Evolutionary conservation across 805 yeast species (phyloP).

Genomic region (Metschnikowia lochheadii): DNA sequence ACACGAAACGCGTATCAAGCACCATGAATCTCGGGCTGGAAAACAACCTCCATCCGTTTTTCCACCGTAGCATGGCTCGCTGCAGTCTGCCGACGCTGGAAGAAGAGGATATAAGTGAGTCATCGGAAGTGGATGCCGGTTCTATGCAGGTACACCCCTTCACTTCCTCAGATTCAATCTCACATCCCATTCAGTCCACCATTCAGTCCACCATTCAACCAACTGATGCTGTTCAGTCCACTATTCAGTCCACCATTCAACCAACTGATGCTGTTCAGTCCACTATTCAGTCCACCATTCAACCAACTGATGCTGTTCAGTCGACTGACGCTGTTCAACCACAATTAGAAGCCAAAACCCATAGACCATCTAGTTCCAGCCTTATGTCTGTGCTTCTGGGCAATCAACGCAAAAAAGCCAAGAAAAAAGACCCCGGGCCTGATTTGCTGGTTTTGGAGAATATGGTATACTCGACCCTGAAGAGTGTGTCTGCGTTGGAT

Average conservation of each 20-base stretch:
- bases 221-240: too few species aligned
- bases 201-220: too few species aligned
- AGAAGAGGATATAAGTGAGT: background rate
- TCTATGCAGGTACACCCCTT: too few species aligned
- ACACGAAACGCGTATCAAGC: background rate
- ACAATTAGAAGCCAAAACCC: too few species aligned
- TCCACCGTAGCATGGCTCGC: background rate
- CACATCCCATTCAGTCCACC: too few species aligned
- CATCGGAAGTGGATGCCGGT: too few species aligned
- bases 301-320: too few species aligned
- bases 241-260: too few species aligned
- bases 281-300: too few species aligned
- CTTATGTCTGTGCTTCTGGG: slow-evolving; percentile 18
- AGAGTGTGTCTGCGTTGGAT: slow-evolving; percentile 10
- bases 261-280: too few species aligned
- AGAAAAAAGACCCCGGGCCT: background rate
- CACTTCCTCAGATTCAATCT: too few species aligned
- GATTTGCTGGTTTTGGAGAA: slow-evolving; percentile 9
- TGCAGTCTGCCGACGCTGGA: background rate
- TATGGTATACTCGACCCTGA: slow-evolving; percentile 10
- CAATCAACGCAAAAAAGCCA: slow-evolving; percentile 10
- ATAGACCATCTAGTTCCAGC: background rate
- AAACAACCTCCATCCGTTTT: slow-evolving; percentile 1
- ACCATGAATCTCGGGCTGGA: slow-evolving; percentile 5
- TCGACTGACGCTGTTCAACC: too few species aligned